Evolutionary conservation across 176 grass and related monocot species (phyloP).

Genomic region (Olyra latifolia): DNA sequence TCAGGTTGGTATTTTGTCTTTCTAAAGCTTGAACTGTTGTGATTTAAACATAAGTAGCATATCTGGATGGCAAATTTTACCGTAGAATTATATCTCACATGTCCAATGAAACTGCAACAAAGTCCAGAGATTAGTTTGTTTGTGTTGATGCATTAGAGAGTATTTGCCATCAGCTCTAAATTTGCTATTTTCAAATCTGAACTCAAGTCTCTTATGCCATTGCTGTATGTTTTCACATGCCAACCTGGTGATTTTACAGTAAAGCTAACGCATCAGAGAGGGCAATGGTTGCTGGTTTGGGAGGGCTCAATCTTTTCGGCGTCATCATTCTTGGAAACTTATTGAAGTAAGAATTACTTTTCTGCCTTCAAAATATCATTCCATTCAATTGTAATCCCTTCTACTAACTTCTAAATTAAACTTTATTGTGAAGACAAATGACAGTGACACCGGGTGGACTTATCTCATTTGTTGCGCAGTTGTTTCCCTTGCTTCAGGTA

Average conservation of each 20-base stretch:
- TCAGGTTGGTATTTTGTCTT: conserved; percentile 66
- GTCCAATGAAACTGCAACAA: neutral
- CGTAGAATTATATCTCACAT: conserved; percentile 4
- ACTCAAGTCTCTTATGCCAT: neutral
- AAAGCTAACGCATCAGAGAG: conserved; percentile 73
- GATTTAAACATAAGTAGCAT: neutral
- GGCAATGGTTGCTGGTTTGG: conserved; percentile 94
- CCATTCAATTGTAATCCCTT: conserved; percentile 17
- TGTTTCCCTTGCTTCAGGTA: conserved; percentile 94
- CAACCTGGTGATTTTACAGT: conserved; percentile 54
- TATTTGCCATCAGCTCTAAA: neutral
- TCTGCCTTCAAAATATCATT: conserved; percentile 13
- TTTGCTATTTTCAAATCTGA: conserved; percentile 25
- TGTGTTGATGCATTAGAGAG: conserved; percentile 17
- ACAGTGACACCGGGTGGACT: conserved; percentile 69
- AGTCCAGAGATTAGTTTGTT: conserved; percentile 16
- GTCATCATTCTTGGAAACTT: conserved; percentile 85
- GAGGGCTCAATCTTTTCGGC: conserved; percentile 95
- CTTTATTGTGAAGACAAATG: conserved; percentile 69
- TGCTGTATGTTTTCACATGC: conserved; percentile 13
- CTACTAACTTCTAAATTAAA: conserved; percentile 37
- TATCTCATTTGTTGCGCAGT: conserved; percentile 70
- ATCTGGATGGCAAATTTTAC: neutral
- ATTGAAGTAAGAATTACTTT: conserved; percentile 66
- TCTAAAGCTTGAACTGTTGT: neutral